Conservation (phyloP, 345 rosid genomes). For the Erucastrum elatum region DNA sequence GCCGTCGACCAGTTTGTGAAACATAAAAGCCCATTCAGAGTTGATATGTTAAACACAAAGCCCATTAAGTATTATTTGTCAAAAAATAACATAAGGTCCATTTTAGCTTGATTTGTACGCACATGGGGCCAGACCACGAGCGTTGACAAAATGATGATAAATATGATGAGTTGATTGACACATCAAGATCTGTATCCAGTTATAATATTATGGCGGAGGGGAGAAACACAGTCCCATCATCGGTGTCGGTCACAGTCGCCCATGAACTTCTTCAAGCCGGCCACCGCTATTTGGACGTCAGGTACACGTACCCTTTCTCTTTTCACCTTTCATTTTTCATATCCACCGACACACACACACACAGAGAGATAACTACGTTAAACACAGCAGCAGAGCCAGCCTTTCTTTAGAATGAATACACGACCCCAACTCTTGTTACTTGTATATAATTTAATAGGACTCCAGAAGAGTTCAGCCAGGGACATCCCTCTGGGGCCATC, state of each 20-base stretch:
- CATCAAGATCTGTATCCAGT: neutral
- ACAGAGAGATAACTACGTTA: neutral
- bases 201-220: slow-evolving; percentile 35
- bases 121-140: neutral
- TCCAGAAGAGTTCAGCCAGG: slow-evolving; percentile 74
- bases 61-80: neutral
- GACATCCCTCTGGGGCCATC: slow-evolving; percentile 73
- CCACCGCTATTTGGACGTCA: slow-evolving; percentile 76
- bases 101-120: neutral
- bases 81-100: neutral
- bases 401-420: neutral
- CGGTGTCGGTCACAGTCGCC: slow-evolving; percentile 83
- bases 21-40: neutral
- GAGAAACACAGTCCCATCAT: slow-evolving; percentile 51
- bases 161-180: neutral
- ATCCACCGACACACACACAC: neutral
- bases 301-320: slow-evolving; percentile 10
- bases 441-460: slow-evolving; percentile 37
- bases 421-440: neutral
- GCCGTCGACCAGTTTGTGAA: neutral
- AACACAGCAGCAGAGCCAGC: neutral
- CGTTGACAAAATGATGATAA: neutral
- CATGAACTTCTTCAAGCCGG: slow-evolving; percentile 84
- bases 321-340: neutral
- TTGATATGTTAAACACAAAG: neutral